phyloP scores from a whole-genome alignment of 2,329 filamentous ascomycete genomes.

The Colletotrichum tropicicola region DNA sequence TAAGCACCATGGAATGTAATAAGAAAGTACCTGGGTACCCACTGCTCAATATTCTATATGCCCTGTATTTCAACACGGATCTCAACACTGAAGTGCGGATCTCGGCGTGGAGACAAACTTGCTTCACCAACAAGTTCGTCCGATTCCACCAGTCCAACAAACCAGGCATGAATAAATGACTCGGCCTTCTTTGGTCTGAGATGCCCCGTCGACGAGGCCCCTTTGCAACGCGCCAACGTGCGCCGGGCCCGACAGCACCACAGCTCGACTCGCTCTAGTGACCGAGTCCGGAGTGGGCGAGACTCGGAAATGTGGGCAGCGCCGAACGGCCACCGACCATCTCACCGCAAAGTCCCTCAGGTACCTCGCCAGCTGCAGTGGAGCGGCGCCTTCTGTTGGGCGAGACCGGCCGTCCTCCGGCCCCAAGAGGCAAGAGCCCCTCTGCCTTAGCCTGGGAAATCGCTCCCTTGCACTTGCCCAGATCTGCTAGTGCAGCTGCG shows the following conservation, averaged over 20 bases:
- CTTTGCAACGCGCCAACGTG: background rate
- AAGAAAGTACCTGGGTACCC: too few relatives aligned
- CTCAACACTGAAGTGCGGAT: too few relatives aligned
- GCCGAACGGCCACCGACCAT: conserved; percentile 1
- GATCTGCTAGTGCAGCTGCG: conserved; percentile 20
- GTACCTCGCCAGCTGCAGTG: conserved; percentile 1
- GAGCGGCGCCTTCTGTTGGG: conserved; percentile 17
- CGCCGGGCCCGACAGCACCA: background rate
- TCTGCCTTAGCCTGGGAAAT: conserved; percentile 6
- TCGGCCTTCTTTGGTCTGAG: too few relatives aligned
- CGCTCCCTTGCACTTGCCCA: background rate
- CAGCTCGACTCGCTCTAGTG: background rate
- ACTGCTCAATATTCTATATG: too few relatives aligned
- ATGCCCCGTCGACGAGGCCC: too few relatives aligned
- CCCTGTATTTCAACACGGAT: too few relatives aligned
- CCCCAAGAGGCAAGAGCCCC: background rate
- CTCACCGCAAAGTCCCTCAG: background rate
- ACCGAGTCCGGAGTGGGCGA: conserved; percentile 19
- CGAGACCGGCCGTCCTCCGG: conserved; percentile 10
- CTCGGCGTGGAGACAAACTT: too few relatives aligned
- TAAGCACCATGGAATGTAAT: too few relatives aligned
- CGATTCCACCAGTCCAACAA: too few relatives aligned
- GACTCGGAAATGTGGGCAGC: conserved; percentile 20
- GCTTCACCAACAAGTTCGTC: too few relatives aligned
- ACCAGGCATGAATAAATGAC: too few relatives aligned